A percentile compares a stretch with the other conserved stretches of the same genome.
Conservation (phyloP, 1,139 yeast species). For the Yamadazyma dendronema region DNA sequence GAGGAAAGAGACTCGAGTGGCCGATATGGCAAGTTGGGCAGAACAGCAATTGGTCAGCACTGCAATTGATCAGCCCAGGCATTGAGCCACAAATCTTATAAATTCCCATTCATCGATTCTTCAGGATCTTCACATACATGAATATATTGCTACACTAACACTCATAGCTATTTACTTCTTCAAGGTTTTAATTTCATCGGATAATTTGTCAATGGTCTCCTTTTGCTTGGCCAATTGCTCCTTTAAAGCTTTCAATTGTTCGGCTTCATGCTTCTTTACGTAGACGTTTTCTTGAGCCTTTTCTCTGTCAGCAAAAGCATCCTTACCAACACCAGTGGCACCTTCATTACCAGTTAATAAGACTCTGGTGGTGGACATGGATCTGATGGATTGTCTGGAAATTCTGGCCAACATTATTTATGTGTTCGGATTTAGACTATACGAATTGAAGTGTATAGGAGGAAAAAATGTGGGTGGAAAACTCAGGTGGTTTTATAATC, state of each 20-base stretch:
- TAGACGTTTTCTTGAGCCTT: slow-evolving; percentile 45
- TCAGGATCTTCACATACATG: neutral
- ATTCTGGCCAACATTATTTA: slow-evolving; percentile 35
- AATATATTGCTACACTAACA: neutral
- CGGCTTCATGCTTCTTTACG: slow-evolving; percentile 48
- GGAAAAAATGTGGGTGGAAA: slow-evolving; percentile 1
- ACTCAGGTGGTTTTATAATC: slow-evolving; percentile 3
- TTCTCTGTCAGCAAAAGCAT: slow-evolving; percentile 44
- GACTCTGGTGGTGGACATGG: slow-evolving; percentile 38
- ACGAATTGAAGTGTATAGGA: neutral
- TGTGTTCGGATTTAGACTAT: neutral
- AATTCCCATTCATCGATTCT: no score
- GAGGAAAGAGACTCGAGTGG: no score
- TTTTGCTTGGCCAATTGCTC: slow-evolving; percentile 47
- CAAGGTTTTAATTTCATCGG: slow-evolving; percentile 36
- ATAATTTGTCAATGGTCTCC: slow-evolving; percentile 42
- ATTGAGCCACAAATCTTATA: no score
- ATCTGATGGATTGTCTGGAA: slow-evolving; percentile 36
- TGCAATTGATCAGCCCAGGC: no score
- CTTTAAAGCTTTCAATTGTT: slow-evolving; percentile 47
- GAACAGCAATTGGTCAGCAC: no score
- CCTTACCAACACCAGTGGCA: slow-evolving; percentile 25
- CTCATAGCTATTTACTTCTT: slow-evolving; percentile 35
- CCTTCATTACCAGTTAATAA: slow-evolving; percentile 21
- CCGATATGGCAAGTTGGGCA: no score